phyloP scores from a whole-genome alignment of 163 green algal genomes.

The Chlorella variabilis region DNA sequence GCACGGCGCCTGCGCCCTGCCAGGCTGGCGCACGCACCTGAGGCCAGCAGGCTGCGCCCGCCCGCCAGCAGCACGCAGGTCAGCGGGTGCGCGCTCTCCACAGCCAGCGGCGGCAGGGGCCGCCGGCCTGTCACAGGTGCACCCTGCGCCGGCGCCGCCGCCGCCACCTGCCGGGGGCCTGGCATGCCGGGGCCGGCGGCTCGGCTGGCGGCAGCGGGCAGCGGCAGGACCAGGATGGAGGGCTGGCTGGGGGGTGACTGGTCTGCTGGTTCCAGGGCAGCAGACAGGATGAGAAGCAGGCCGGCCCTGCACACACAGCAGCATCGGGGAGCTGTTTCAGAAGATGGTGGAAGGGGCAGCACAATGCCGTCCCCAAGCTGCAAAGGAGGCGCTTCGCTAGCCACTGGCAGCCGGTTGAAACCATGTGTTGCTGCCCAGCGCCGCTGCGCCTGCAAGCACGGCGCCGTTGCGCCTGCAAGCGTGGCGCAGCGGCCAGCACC shows the following conservation, averaged over 20 bases:
- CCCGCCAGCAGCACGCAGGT: conserved; percentile 19
- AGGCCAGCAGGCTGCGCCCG: background rate
- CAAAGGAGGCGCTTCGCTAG: too few species aligned
- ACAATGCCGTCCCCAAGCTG: too few species aligned
- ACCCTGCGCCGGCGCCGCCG: background rate
- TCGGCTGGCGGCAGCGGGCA: background rate
- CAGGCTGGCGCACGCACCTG: background rate
- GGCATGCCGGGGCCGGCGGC: background rate
- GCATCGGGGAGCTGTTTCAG: too few species aligned
- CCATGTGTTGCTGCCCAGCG: too few species aligned
- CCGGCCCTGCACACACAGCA: conserved; percentile 1
- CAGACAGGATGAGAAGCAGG: conserved; percentile 24
- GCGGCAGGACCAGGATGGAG: conserved; percentile 13
- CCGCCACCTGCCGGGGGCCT: background rate
- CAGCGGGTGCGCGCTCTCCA: conserved; percentile 1
- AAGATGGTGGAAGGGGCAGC: background rate
- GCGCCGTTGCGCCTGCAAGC: too few species aligned
- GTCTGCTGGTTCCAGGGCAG: conserved; percentile 9
- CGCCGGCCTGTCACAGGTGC: too few species aligned
- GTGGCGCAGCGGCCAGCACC: too few species aligned
- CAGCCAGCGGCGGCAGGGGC: background rate
- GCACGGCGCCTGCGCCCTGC: too few species aligned
- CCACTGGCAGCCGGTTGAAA: too few species aligned
- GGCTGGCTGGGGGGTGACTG: background rate
- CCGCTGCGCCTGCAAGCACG: too few species aligned